These are phyloP conservation scores for Podospora didyma DNA, from an alignment of 495 filamentous ascomycete species.

Conservation along the genomic window DNA sequence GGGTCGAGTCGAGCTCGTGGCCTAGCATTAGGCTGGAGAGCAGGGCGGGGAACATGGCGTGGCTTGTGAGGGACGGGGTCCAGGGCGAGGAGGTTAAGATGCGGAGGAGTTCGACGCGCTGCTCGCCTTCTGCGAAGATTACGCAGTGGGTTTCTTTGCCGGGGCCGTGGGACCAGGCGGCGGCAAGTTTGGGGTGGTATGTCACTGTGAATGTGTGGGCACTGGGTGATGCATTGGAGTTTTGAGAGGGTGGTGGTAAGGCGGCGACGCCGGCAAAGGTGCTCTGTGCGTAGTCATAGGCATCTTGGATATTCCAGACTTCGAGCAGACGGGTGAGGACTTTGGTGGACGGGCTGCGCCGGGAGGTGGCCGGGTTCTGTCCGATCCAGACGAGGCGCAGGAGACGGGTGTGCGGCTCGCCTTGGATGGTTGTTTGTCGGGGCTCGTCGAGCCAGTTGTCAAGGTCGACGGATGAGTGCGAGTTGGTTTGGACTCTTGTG, in stretches of 20 bases:
- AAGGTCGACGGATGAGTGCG: constrained; percentile 7
- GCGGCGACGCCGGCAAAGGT: constrained; percentile 23
- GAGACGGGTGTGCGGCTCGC: constrained; percentile 3
- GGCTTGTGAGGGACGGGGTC: constrained; percentile 2
- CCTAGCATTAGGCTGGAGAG: constrained; percentile 21
- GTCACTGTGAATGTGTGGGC: constrained; percentile 14
- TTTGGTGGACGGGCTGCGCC: constrained; percentile 12
- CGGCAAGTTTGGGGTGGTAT: constrained; percentile 27
- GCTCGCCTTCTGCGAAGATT: constrained; percentile 22
- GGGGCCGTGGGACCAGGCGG: constrained; percentile 16
- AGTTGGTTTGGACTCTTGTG: constrained; percentile 11
- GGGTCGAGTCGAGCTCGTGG: constrained; percentile 21
- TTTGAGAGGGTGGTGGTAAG: not conserved
- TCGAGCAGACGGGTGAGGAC: constrained; percentile 9
- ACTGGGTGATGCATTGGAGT: not conserved
- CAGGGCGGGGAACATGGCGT: constrained; percentile 28
- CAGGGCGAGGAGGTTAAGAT: constrained; percentile 16
- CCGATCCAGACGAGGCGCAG: constrained; percentile 22
- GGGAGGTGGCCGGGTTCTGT: not conserved
- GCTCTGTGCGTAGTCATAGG: constrained; percentile 18
- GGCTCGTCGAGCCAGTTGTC: constrained; percentile 26
- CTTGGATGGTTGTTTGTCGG: constrained; percentile 5
- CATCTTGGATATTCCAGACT: constrained; percentile 13
- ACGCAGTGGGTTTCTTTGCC: constrained; percentile 7
- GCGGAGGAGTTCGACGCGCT: constrained; percentile 15